Percentiles rank a stretch among this genome's conserved stretches.
Evolutionary conservation across 176 grass and related monocot genomes (phyloP).

Genomic region (Pontederia paniculata): DNA sequence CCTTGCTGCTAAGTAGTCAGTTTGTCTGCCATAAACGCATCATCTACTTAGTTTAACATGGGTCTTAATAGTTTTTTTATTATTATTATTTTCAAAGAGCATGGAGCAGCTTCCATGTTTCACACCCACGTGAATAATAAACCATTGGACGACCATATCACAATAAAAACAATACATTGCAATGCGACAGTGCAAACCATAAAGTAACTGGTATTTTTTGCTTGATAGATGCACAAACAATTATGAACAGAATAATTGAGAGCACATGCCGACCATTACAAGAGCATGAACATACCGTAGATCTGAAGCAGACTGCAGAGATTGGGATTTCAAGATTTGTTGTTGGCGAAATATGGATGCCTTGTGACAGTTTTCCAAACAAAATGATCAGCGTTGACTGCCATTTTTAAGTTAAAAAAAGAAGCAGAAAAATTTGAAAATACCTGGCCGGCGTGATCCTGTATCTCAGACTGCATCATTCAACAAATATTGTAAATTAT

Average conservation of each 20-base stretch:
- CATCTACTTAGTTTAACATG: constrained; percentile 55
- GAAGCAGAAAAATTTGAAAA: not conserved
- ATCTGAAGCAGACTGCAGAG: constrained; percentile 56
- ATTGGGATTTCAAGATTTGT: constrained; percentile 66
- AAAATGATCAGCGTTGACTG: not conserved
- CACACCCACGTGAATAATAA: not conserved
- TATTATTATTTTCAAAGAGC: constrained; percentile 2
- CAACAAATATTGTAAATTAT: not conserved
- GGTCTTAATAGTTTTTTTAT: constrained; percentile 17
- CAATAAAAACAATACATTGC: too few relatives aligned
- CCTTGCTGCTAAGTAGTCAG: constrained; percentile 87
- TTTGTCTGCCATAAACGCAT: constrained; percentile 99
- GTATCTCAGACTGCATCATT: constrained; percentile 28
- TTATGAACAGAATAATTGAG: too few relatives aligned
- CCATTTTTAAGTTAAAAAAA: not conserved
- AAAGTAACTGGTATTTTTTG: too few relatives aligned
- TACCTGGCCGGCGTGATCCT: constrained; percentile 56
- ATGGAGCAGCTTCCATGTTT: not conserved
- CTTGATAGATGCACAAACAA: too few relatives aligned
- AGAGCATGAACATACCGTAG: constrained; percentile 43
- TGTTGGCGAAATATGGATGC: constrained; percentile 64
- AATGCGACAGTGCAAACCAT: too few relatives aligned
- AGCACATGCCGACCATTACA: not conserved
- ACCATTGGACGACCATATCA: too few relatives aligned
- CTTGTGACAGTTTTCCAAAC: constrained; percentile 28